Evolutionary conservation across 768 basidiomycete genomes (phyloP).

Genomic region (Gautieria morchelliformis): DNA sequence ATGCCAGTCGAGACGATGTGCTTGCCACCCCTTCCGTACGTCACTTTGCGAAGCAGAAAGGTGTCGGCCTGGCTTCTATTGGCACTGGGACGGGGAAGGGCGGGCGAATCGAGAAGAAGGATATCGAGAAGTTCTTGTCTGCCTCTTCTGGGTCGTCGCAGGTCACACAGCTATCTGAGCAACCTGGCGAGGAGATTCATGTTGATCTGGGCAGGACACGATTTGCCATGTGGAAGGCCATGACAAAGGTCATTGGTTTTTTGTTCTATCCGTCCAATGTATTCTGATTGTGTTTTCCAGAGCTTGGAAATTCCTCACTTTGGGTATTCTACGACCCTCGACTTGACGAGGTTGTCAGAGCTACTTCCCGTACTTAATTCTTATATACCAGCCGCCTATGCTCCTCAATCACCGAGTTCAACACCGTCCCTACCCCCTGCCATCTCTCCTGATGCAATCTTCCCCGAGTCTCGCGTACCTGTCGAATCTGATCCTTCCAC

Average conservation of each 20-base stretch:
- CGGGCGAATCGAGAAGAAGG: conserved; percentile 66
- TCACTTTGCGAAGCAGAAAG: conserved; percentile 59
- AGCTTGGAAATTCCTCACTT: conserved; percentile 84
- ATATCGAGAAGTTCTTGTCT: conserved; percentile 56
- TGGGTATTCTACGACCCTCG: conserved; percentile 69
- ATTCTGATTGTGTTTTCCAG: conserved; percentile 25
- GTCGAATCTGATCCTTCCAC: conserved; percentile 24
- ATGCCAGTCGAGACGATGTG: conserved; percentile 23
- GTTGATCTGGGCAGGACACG: conserved; percentile 56
- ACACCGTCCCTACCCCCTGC: conserved; percentile 28
- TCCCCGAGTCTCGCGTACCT: background rate
- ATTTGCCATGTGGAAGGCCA: conserved; percentile 83
- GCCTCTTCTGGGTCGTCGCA: conserved; percentile 11
- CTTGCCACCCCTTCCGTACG: conserved; percentile 73
- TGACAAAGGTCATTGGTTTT: conserved; percentile 53
- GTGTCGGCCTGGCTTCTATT: conserved; percentile 48
- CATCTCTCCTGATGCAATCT: conserved; percentile 9
- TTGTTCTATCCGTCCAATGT: background rate
- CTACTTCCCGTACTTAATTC: conserved; percentile 56
- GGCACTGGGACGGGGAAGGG: conserved; percentile 63
- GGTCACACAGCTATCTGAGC: background rate
- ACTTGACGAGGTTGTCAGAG: conserved; percentile 59
- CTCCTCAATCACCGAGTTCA: conserved; percentile 28
- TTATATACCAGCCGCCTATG: conserved; percentile 54
- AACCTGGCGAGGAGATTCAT: background rate